Evolutionary conservation across 2,329 filamentous ascomycete genomes (phyloP), one percentile per base, ranked within the genome.

Genomic region (Xylaria sp.): DNA sequence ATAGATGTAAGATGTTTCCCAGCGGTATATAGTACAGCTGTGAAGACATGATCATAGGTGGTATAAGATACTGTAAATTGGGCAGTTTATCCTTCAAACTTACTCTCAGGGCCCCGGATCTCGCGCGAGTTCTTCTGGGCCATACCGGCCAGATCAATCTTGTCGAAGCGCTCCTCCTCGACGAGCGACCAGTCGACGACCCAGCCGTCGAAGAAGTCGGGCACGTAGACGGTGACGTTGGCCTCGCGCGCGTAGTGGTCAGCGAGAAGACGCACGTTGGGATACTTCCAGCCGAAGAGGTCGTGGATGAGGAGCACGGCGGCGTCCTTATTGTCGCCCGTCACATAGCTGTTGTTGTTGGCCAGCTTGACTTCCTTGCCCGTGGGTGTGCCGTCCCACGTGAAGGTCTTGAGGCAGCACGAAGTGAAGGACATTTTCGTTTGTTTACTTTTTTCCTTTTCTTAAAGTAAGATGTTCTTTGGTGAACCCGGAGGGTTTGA

Each of bases 231-330:
- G 3, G 84, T 86, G 1, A 80, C 83, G 60, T 80, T 76, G 39
- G 76, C 77, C 73, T 86, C 82, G 15, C 75, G 75, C 1, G 84
- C 84, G 71, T 80, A 84, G 75, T 84, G 80, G 72, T 86, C 84
- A 12, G 84, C 83, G 2, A 86, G 77, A 6, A 86, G 76, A 0
- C 84, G 80, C 15, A 76, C 64, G 72, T 86, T 86, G 51, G 75
- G 71, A 62, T 84, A 84, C 8, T 73, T 82, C 83, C 83, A 86
- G 62, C 83, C 82, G 28, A 83, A 79, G 28, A 83, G 62, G 63
- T 83, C 82, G 68, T 80, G 78, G 57, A 84, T 73, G 49, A 82
- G 36, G 5, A 84, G 65, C 28, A 84, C 74, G 12, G 82, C 82
- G 10, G 66, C 74, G 49, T 75, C 72, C n/a, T 74, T 70, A 64